A percentile compares a stretch with the other conserved stretches of the same genome.
Conservation (phyloP, 805 yeast genomes). For the Pichia californica region DNA sequence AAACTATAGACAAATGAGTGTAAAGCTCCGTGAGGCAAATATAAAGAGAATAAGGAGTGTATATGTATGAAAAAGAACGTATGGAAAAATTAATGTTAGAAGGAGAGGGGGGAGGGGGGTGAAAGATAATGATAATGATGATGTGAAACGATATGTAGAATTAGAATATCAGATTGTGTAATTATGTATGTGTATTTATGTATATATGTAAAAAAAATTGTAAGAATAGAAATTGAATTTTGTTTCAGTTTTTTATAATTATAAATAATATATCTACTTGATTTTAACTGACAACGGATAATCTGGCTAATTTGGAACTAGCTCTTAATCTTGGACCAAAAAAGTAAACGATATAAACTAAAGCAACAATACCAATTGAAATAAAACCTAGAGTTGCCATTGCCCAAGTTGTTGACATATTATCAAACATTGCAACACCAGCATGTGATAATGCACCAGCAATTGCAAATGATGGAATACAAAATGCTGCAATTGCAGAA, state of each 20-base stretch:
- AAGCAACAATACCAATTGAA: conserved; percentile 27
- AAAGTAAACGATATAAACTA: conserved; percentile 30
- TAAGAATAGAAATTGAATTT: not conserved
- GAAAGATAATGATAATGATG: too few species aligned
- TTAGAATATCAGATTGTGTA: too few species aligned
- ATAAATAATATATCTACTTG: too few species aligned
- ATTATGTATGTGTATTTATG: too few species aligned
- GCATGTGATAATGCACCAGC: conserved; percentile 33
- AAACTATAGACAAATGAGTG: too few species aligned
- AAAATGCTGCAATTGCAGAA: conserved; percentile 33
- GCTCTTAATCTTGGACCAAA: conserved; percentile 28
- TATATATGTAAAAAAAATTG: not conserved
- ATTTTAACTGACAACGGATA: conserved; percentile 1
- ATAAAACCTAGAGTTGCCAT: conserved; percentile 30
- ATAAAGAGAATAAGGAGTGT: too few species aligned
- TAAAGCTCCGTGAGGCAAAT: too few species aligned
- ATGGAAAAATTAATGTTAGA: too few species aligned
- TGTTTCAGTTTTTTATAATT: too few species aligned
- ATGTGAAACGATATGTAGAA: too few species aligned
- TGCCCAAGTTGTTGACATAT: conserved; percentile 32
- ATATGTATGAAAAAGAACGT: too few species aligned
- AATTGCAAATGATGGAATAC: conserved; percentile 32
- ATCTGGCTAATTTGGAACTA: conserved; percentile 26
- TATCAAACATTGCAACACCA: conserved; percentile 34
- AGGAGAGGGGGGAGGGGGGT: too few species aligned